These are phyloP conservation scores for Avena atlantica DNA, from an alignment of 176 grass and related monocot genomes.

Conservation along the genomic window DNA sequence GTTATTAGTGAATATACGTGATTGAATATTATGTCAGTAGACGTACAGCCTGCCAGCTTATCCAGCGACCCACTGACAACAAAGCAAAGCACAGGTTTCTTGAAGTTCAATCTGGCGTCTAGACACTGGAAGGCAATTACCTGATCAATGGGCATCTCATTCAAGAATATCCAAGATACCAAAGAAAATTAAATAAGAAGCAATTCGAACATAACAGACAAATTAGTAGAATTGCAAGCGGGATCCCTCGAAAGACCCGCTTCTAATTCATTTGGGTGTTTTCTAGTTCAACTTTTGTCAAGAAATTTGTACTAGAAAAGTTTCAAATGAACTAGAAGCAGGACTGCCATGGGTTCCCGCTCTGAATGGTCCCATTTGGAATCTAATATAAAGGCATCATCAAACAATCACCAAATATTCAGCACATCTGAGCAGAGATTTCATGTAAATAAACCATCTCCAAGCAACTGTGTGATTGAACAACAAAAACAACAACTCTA, in stretches of 20 bases:
- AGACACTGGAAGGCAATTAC: not conserved
- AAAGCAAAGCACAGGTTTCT: not conserved
- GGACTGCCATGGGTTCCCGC: no score
- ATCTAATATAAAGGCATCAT: not conserved
- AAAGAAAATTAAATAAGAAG: not conserved
- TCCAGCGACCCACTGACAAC: not conserved
- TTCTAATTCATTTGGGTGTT: no score
- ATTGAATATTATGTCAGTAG: not conserved
- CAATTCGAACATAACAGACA: not conserved
- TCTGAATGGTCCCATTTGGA: conserved; percentile 14
- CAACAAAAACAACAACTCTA: not conserved
- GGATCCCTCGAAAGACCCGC: no score
- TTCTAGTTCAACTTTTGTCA: no score
- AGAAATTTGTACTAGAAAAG: no score
- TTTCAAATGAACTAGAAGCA: no score
- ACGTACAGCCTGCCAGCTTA: not conserved
- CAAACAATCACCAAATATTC: conserved; percentile 5
- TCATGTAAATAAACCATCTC: not conserved
- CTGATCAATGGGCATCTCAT: not conserved
- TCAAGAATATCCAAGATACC: not conserved
- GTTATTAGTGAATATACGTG: not conserved
- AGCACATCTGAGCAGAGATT: not conserved
- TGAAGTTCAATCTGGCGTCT: no score
- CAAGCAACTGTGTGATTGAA: conserved; percentile 1
- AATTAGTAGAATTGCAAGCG: no score